Percentiles rank a stretch among this genome's conserved stretches.
Evolutionary conservation across 2,329 filamentous ascomycete genomes (phyloP).

Genomic region (Pseudonectria buxi): DNA sequence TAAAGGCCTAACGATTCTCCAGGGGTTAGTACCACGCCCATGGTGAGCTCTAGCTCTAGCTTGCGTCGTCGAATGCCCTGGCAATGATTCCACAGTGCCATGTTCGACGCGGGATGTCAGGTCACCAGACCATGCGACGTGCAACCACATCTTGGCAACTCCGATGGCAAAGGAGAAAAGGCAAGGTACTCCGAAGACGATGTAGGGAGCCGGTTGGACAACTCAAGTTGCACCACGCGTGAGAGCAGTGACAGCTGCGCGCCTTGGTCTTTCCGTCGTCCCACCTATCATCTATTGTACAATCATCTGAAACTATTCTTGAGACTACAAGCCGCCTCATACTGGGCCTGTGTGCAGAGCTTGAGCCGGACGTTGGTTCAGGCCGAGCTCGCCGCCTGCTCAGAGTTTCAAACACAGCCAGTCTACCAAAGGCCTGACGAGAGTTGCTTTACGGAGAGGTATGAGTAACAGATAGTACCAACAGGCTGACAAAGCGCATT

Average conservation of each 20-base stretch:
- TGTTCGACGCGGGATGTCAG: slow-evolving; percentile 9
- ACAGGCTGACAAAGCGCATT: too few relatives aligned
- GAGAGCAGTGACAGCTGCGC: slow-evolving; percentile 19
- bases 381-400: too few relatives aligned
- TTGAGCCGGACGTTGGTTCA: too few relatives aligned
- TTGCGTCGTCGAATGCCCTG: too few relatives aligned
- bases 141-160: slow-evolving; percentile 6
- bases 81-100: slow-evolving; percentile 5
- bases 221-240: slow-evolving; percentile 13
- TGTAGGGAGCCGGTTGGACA: slow-evolving; percentile 21
- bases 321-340: slow-evolving; percentile 8
- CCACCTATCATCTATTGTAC: slow-evolving; percentile 19
- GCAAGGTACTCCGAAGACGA: slow-evolving; percentile 20
- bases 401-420: too few relatives aligned
- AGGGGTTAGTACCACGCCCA: too few relatives aligned
- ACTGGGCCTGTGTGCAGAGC: background rate
- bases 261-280: slow-evolving; percentile 21
- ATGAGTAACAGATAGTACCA: too few relatives aligned
- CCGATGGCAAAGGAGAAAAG: slow-evolving; percentile 11
- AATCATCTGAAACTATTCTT: slow-evolving; percentile 24
- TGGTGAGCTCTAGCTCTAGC: too few relatives aligned
- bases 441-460: too few relatives aligned
- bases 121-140: slow-evolving; percentile 13
- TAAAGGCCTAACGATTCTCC: too few relatives aligned
- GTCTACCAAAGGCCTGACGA: too few relatives aligned